Base-by-base conservation (phyloP, 2,329 filamentous ascomycete species). In the Hypomyces perniciosus region DNA sequence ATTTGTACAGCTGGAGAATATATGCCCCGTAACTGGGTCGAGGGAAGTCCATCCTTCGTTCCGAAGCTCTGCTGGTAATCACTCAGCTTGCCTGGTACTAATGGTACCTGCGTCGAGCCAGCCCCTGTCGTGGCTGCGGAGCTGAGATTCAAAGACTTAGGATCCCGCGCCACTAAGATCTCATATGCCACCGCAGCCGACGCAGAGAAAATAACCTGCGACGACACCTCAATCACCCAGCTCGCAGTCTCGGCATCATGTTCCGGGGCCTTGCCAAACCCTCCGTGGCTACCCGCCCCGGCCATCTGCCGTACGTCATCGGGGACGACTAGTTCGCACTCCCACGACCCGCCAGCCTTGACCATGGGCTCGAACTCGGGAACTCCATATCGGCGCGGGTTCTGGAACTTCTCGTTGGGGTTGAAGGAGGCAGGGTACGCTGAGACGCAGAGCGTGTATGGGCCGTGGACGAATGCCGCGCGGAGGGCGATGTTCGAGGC, bases 321-420 rank as follows among this genome's bases (percentile, higher is more conserved):
- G 0, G 92, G 92, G 0, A 99, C 84, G 5, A 82, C 76, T 56
- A 99, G 78, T 62, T 84, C 82, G 52, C 89, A 87, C 60, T 84
- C 81, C 87, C 91, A 99, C 42, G 79, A 83, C 6, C 90, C 91
- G 30, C 91, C 93, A 7, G 93, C 91, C 74, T 97, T 97, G 64
- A 99, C 79, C 74, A 96, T 92, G 43, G 93, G 92, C 70, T 99
- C 93, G 63, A 93, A 99, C 61, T 95, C 88, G 12, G 93, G 93
- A 1, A 86, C 79, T 43, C 88, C 89, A 71, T 90, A 84, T 47
- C 77, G 76, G 47, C 83, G 79, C 1, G 85, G 79, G 46, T 85
- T 77, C 52, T 84, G 80, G 59, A 87, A 84, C 65, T 89, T 90
- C 57, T 78, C 74, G 69, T 96, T 90, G 2, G 92, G 90, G 61